Percentiles rank a stretch among this genome's conserved stretches.
phyloP scores from a whole-genome alignment of 371 early-diverging fungal species.

The Apophysomyces trapeziformis region DNA sequence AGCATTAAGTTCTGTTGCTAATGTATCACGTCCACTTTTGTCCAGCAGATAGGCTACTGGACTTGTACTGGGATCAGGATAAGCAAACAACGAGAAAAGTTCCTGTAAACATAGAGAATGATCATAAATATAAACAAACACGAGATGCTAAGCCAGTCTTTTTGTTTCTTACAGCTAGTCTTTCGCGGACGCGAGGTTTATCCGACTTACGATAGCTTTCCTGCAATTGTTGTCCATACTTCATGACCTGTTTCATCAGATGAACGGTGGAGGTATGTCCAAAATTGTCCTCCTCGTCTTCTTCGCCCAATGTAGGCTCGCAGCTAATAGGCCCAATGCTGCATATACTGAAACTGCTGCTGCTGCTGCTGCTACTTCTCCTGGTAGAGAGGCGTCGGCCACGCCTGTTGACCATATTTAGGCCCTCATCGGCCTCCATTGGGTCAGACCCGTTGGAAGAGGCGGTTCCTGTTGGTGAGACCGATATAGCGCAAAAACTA shows the following conservation, averaged over 20 bases:
- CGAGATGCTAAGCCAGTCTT: not conserved
- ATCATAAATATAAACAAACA: not conserved
- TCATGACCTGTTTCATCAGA: conserved; percentile 51
- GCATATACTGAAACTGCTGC: conserved; percentile 1
- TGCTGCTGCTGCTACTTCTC: conserved; percentile 8
- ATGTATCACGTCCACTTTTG: conserved; percentile 31
- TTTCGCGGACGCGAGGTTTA: conserved; percentile 23
- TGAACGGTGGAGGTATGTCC: conserved; percentile 18
- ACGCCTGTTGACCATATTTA: conserved; percentile 12
- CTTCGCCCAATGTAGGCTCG: conserved; percentile 14
- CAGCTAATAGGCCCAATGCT: not conserved
- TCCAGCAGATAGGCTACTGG: conserved; percentile 63
- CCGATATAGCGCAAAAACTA: not conserved
- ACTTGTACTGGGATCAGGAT: conserved; percentile 64
- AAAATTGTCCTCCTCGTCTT: conserved; percentile 42
- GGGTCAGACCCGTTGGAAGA: conserved; percentile 1
- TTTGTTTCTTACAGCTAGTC: conserved; percentile 27
- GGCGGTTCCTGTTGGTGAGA: not conserved
- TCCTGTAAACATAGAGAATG: conserved; percentile 24
- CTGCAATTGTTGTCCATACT: conserved; percentile 75
- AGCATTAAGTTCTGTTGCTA: conserved; percentile 24
- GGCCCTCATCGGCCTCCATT: not conserved
- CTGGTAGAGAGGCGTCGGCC: conserved; percentile 16
- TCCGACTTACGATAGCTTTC: conserved; percentile 66
- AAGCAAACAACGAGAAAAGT: conserved; percentile 81